Conservation (phyloP, 176 grass and related monocot genomes). For the Oryza officinalis region DNA sequence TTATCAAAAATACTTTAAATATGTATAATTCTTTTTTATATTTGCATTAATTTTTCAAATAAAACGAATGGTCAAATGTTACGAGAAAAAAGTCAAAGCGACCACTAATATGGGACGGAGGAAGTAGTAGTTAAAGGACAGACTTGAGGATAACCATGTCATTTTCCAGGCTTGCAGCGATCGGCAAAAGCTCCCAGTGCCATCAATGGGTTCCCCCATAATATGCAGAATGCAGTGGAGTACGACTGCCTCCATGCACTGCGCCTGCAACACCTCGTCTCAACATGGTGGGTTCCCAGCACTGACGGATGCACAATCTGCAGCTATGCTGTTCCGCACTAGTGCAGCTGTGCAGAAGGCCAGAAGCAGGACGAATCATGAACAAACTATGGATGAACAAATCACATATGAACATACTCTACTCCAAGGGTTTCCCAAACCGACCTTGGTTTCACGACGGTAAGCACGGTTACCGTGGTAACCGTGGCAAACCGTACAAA, state of each 20-base stretch:
- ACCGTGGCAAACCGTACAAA: too few species aligned
- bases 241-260: background rate
- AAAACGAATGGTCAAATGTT: too few species aligned
- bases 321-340: background rate
- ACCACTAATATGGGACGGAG: too few species aligned
- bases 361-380: background rate
- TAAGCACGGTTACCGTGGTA: too few species aligned
- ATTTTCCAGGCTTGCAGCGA: background rate
- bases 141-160: background rate
- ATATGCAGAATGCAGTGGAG: background rate
- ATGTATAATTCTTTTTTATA: too few species aligned
- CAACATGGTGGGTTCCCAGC: background rate
- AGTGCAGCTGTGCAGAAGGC: background rate
- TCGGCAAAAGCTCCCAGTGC: background rate
- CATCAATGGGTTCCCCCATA: background rate
- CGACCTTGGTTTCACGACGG: too few species aligned
- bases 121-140: background rate
- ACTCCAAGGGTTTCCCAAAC: too few species aligned
- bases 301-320: background rate
- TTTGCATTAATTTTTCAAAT: too few species aligned
- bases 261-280: background rate
- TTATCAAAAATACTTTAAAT: too few species aligned
- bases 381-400: background rate
- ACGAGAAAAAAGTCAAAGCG: too few species aligned
- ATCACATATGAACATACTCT: background rate